Base-by-base conservation (phyloP, 2,329 filamentous ascomycete species). In the Cryoendolithus antarcticus region DNA sequence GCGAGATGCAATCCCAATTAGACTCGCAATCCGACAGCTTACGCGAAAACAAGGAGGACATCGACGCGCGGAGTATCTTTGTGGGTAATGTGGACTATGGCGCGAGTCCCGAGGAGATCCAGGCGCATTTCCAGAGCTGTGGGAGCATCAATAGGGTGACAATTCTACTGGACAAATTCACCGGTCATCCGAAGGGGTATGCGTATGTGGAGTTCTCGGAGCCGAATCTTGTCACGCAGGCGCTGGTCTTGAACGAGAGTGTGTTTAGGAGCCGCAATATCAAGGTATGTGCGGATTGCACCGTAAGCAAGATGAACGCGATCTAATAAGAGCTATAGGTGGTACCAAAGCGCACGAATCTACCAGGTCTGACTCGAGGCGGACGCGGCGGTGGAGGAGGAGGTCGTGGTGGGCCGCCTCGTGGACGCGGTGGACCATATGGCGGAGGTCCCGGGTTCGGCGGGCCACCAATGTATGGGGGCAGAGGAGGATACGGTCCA, bases 41-140 rank as follows among this genome's bases (percentile, higher is more conserved):
- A 45, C 77, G 82, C 49, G 91, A 96, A 59, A 86, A 88, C 67
- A 93, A 93, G 64, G 88, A 95, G 61, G 93, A 95, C 51, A 79
- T 98, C 43, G 91, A 98, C 64, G 80, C 80, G 50, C 80, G 91
- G 56, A 95, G 86, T 65, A 86, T 98, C 63, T 98, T 98, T 61
- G 91, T 98, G 33, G 91, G 91, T 51, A 98, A 98, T 54, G 91
- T 98, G 49, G 91, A 98, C 65, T 98, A 98, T 63, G 88, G 85
- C 46, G 88, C 89, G 13, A 93, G 86, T 21, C 91, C 91, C 2
- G 91, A 98, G 65, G 91, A 98, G 68, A 91, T 98, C 43, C 91
- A 98, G 69, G 85, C 86, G 43, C 91, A 98, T 59, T 98, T 98
- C 67, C 86, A 94, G 70, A 93, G 80, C 69, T 93, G 86, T 55